Base-by-base conservation (phyloP, 257 asterid genomes). In the Petrea volubilis region DNA sequence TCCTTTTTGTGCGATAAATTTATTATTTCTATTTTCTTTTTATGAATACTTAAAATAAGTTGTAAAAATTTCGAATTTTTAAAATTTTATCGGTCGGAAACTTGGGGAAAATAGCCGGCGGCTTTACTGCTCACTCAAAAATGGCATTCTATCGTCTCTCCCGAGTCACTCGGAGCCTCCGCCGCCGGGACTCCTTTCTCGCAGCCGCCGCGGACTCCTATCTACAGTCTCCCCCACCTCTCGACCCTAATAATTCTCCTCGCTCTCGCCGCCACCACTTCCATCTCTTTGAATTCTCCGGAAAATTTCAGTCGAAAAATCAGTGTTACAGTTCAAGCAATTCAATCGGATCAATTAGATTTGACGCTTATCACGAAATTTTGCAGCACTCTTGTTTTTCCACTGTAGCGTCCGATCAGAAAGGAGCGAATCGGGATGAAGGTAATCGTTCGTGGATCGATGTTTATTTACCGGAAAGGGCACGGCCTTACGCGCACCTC, bases 401-500 rank as follows among this genome's bases (percentile, higher is more conserved):
- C 15, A 75, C 84, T 6, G 75, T 27, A 24, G 61, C 90, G 15
- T 28, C 85, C 23, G 65, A 72, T 7, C 74, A 49, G 34, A 77
- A 86, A 64, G 80, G 76, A 36, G 74, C 58, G 49, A 74, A 40
- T 15, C 55, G 52, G 12, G 28, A 24, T 33, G 56, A 58, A 27
- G 78, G 58, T 49, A 74, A 57, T 72, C 77, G 72, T 25, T 79
- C 96, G 23, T 94, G 97, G 97, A 68, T 94, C 28, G 96, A 91
- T 79, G 78, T 79, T 68, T 91, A 91, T 81, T 76, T 91, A 10
- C 98, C 96, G 27, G 79, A 77, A 73, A 82, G 58, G 47, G 70
- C 76, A 9, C 85, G 79, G 73, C 93, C 96, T 1, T 94, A 82
- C 44, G 98, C 96, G 11, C 87, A 64, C 64, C 91, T 94, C 1